Evolutionary conservation across 2,329 filamentous ascomycete genomes (phyloP).

Genomic region (Ascochyta viciae-villosae): DNA sequence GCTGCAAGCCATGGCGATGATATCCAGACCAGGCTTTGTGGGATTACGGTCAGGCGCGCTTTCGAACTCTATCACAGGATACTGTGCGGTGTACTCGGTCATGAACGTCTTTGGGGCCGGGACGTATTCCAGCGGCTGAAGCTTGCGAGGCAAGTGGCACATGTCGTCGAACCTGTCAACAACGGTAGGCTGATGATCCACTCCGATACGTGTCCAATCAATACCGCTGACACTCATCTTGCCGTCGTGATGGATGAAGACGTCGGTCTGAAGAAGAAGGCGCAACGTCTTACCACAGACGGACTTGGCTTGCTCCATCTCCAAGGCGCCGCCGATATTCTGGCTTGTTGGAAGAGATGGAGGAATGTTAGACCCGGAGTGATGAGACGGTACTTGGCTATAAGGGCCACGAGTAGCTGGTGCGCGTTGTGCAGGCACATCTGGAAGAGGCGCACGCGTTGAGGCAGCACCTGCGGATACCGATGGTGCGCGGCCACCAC

Average conservation of each 20-base stretch:
- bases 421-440: background rate
- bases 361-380: background rate
- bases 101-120: slow-evolving; percentile 35
- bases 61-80: slow-evolving; percentile 31
- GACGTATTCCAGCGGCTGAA: slow-evolving; percentile 37
- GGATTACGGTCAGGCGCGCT: slow-evolving; percentile 22
- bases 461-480: background rate
- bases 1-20: slow-evolving; percentile 38
- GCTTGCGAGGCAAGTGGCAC: slow-evolving; percentile 35
- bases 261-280: slow-evolving; percentile 37
- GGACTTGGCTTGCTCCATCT: slow-evolving; percentile 35
- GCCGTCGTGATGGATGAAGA: slow-evolving; percentile 36
- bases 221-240: slow-evolving; percentile 32
- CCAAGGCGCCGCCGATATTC: slow-evolving; percentile 24
- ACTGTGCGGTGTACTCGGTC: slow-evolving; percentile 27
- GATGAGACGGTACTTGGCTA: background rate
- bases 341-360: background rate
- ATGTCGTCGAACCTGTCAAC: slow-evolving; percentile 31
- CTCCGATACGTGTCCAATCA: slow-evolving; percentile 36
- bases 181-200: slow-evolving; percentile 28
- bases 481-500: background rate
- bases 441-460: background rate
- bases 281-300: slow-evolving; percentile 36
- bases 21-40: slow-evolving; percentile 21
- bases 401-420: background rate